Evolutionary conservation across 768 basidiomycete species (phyloP).

Genomic region (Fomitopsis serialis): DNA sequence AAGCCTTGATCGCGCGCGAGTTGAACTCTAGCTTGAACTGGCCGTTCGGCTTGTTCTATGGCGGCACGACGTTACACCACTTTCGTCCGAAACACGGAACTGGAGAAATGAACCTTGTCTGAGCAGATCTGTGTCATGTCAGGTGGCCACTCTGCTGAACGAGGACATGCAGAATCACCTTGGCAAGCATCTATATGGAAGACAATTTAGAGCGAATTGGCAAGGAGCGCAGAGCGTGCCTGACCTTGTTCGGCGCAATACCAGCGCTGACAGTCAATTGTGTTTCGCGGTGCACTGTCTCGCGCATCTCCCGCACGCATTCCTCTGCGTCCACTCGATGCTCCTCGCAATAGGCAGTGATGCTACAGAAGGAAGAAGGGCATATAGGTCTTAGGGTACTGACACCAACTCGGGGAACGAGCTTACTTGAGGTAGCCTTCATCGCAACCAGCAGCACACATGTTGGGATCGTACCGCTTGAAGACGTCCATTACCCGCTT

Average conservation of each 20-base stretch:
- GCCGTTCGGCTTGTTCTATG: slow-evolving; percentile 90
- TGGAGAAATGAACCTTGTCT: slow-evolving; percentile 54
- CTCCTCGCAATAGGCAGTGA: slow-evolving; percentile 77
- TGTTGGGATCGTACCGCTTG: slow-evolving; percentile 67
- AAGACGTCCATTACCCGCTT: slow-evolving; percentile 63
- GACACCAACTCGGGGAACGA: background rate
- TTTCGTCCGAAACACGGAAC: background rate
- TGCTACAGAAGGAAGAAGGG: slow-evolving; percentile 35
- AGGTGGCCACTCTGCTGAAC: background rate
- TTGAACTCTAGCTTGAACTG: slow-evolving; percentile 78
- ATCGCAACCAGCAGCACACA: slow-evolving; percentile 76
- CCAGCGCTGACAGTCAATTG: slow-evolving; percentile 90
- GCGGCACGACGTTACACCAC: background rate
- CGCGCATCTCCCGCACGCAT: slow-evolving; percentile 77
- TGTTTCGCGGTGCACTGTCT: slow-evolving; percentile 69
- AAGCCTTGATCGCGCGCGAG: slow-evolving; percentile 53
- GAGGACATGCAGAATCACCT: slow-evolving; percentile 42
- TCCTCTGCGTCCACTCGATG: slow-evolving; percentile 60
- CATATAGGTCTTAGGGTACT: background rate
- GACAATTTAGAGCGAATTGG: background rate
- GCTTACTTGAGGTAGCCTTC: slow-evolving; percentile 89
- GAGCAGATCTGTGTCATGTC: slow-evolving; percentile 68
- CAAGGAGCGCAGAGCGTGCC: slow-evolving; percentile 18
- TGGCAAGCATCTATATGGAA: slow-evolving; percentile 73
- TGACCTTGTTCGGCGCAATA: slow-evolving; percentile 90